Evolutionary conservation across 2,329 filamentous ascomycete genomes (phyloP), one percentile per base, ranked within the genome.

Genomic region (Aureobasidium sp.): DNA sequence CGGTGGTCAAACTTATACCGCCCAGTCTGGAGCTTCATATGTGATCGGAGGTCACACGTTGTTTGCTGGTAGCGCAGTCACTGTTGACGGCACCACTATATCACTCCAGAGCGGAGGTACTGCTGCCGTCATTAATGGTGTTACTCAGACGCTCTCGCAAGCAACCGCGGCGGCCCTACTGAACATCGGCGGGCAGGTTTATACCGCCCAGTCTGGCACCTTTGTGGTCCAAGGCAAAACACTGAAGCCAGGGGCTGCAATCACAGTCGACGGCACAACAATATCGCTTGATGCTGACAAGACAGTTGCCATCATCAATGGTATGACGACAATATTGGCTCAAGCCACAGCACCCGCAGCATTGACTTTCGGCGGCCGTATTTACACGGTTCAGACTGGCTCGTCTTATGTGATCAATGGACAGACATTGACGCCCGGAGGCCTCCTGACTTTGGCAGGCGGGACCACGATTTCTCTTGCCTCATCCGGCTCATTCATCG

Each of bases 41-140:
- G 62, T 70, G 36, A 67, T 70, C n/a, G 53, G 15, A n/a, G 65
- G 66, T 0, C 63, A 66, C 27, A 66, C 63, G 5, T 62, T 72
- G 17, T 61, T 61, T 9, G 66, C 70, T 39, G 69, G 69, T 1
- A 64, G 64, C 1, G 58, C 55, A 8, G 62, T 71, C 12, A 68
- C 66, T 3, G 45, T 69, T 6, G 58, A 61, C 25, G 67, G 65
- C 15, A 67, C 66, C 2, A 71, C 66, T 4, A 68, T 71, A 42
- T 61, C 59, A 14, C 39, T 61, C 3, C 27, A 20, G 11, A 29
- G 7, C 7, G 37, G 39, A 42, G 59, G 47, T 14, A 44, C 48
- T 53, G 48, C 36, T 29, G 64, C 79, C 1, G 73, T 79, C 6
- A 63, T 79, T 37, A 73, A 73, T 37, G 74, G 74, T 9, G 0